phyloP scores from a whole-genome alignment of 768 basidiomycete species.

The Russula abietina region DNA sequence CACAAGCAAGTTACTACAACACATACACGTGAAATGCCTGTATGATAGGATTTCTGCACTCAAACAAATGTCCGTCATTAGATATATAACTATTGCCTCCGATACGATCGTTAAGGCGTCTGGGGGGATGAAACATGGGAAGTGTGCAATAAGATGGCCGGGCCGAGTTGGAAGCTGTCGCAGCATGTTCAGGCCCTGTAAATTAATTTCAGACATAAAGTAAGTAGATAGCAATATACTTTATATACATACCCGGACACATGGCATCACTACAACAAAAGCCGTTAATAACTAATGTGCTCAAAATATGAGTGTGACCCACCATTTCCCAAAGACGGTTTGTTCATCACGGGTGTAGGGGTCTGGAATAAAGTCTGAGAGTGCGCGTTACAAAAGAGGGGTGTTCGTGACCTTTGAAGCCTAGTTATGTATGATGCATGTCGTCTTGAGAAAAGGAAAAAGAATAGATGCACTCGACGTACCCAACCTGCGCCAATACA shows the following conservation, averaged over 20 bases:
- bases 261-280: slow-evolving; percentile 39
- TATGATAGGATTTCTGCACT: slow-evolving; percentile 47
- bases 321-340: slow-evolving; percentile 49
- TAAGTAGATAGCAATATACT: too few relatives aligned
- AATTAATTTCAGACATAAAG: neutral
- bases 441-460: slow-evolving; percentile 1
- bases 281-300: neutral
- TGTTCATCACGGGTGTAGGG: slow-evolving; percentile 57
- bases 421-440: slow-evolving; percentile 28
- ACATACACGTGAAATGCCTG: slow-evolving; percentile 58
- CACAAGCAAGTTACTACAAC: neutral
- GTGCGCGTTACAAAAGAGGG: neutral
- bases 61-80: slow-evolving; percentile 49
- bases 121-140: slow-evolving; percentile 46
- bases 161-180: slow-evolving; percentile 29
- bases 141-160: slow-evolving; percentile 50
- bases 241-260: slow-evolving; percentile 40
- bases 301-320: slow-evolving; percentile 15
- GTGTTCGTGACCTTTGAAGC: slow-evolving; percentile 43
- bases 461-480: slow-evolving; percentile 20
- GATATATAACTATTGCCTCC: slow-evolving; percentile 44
- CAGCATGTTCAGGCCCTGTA: slow-evolving; percentile 47
- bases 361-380: slow-evolving; percentile 32
- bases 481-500: slow-evolving; percentile 58
- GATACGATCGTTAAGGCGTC: slow-evolving; percentile 28